Percentiles rank a stretch among this genome's conserved stretches.
Evolutionary conservation across 1,284 basidiomycete species (phyloP).

Genomic region (Fomes fomentarius): DNA sequence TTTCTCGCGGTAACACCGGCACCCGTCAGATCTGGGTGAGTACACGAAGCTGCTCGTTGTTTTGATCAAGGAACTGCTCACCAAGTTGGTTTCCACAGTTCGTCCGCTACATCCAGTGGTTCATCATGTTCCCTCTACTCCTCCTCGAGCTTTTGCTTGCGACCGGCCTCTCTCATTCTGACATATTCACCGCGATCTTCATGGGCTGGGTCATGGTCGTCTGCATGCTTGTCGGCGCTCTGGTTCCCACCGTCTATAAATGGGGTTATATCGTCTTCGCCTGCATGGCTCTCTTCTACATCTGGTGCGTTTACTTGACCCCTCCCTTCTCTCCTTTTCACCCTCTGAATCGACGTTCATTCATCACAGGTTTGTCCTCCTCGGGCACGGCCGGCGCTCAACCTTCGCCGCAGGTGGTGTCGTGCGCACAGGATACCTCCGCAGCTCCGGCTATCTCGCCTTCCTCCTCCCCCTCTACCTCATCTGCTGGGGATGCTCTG

Average conservation of each 20-base stretch:
- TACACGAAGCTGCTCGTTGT: no score
- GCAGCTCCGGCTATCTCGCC: conserved; percentile 45
- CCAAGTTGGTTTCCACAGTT: conserved; percentile 31
- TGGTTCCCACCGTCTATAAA: conserved; percentile 55
- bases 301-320: conserved; percentile 41
- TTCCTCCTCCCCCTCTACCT: conserved; percentile 58
- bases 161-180: conserved; percentile 53
- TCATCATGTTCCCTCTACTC: conserved; percentile 60
- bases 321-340: not conserved
- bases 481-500: conserved; percentile 49
- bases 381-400: conserved; percentile 34
- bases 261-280: conserved; percentile 54
- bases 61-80: no score
- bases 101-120: conserved; percentile 61
- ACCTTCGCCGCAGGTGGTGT: conserved; percentile 40
- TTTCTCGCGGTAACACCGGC: conserved; percentile 76
- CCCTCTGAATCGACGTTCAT: not conserved
- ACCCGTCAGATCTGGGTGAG: conserved; percentile 53
- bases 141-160: conserved; percentile 52
- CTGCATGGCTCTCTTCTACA: conserved; percentile 47
- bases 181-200: conserved; percentile 59
- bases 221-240: conserved; percentile 54
- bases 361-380: conserved; percentile 33
- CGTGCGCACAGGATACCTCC: conserved; percentile 45
- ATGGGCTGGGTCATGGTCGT: conserved; percentile 55